Percentiles rank a stretch among this genome's conserved stretches.
Evolutionary conservation across 2,329 filamentous ascomycete species (phyloP).

Genomic region (Phaeophleospora eucalypticola): DNA sequence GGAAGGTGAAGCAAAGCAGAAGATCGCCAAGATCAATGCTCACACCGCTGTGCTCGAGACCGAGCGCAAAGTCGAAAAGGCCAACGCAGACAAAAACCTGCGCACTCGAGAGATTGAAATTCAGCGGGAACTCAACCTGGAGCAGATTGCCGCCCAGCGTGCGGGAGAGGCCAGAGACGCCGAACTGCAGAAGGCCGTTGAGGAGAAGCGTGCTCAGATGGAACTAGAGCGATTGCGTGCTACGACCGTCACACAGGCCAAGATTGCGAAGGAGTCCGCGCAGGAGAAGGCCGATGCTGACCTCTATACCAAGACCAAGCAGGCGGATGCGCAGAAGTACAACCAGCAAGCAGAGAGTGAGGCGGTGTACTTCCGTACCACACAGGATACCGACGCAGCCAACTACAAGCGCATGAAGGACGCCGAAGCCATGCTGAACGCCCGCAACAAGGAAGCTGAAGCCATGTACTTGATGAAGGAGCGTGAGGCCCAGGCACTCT

Average conservation of each 20-base stretch:
- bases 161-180: constrained; percentile 72
- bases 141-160: constrained; percentile 68
- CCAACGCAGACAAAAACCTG: constrained; percentile 69
- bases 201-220: constrained; percentile 71
- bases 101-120: constrained; percentile 69
- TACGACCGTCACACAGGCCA: constrained; percentile 71
- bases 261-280: constrained; percentile 50
- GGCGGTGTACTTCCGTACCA: constrained; percentile 44
- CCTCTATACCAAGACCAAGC: constrained; percentile 47
- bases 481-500: constrained; percentile 39
- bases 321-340: constrained; percentile 53
- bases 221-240: constrained; percentile 78
- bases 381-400: constrained; percentile 42
- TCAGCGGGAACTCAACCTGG: constrained; percentile 68
- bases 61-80: constrained; percentile 76
- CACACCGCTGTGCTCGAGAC: constrained; percentile 82
- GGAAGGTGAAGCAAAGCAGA: constrained; percentile 74
- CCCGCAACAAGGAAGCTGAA: constrained; percentile 30
- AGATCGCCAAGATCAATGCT: constrained; percentile 83
- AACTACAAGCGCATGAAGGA: constrained; percentile 33
- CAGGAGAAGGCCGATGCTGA: constrained; percentile 51
- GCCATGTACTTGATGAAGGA: constrained; percentile 35
- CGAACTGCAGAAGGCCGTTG: constrained; percentile 73
- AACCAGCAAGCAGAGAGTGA: constrained; percentile 58
- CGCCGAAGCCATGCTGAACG: constrained; percentile 26